These are phyloP conservation scores for Talaromyces amestolkiae DNA, from an alignment of 2,329 filamentous ascomycete genomes.

Conservation along the genomic window DNA sequence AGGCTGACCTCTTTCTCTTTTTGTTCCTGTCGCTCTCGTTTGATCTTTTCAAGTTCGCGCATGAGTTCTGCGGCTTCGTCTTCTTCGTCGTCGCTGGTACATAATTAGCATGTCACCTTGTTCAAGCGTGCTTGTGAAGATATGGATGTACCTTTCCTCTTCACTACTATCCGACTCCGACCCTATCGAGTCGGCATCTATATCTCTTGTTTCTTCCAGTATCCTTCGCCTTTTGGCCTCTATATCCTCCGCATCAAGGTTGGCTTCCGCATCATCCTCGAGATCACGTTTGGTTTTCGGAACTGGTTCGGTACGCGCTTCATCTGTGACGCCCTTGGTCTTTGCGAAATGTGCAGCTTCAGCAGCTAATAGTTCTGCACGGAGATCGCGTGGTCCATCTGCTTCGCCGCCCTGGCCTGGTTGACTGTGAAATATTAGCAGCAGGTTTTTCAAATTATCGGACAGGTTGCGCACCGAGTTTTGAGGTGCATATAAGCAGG, in stretches of 20 bases:
- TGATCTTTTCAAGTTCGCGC: conserved; percentile 91
- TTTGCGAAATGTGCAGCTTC: conserved; percentile 87
- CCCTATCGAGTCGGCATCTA: conserved; percentile 76
- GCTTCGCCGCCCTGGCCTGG: conserved; percentile 85
- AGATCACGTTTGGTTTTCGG: conserved; percentile 63
- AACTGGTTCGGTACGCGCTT: conserved; percentile 39
- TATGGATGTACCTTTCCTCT: conserved; percentile 53
- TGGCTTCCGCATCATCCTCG: conserved; percentile 47
- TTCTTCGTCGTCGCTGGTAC: conserved; percentile 64
- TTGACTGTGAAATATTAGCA: conserved; percentile 52
- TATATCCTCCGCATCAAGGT: conserved; percentile 59
- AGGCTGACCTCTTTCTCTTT: conserved; percentile 65
- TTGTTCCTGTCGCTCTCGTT: conserved; percentile 77
- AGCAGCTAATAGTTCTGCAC: conserved; percentile 82
- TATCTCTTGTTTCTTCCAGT: conserved; percentile 80
- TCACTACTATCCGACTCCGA: conserved; percentile 60
- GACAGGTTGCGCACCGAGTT: conserved; percentile 57
- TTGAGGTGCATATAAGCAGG: conserved; percentile 94
- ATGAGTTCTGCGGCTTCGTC: conserved; percentile 87
- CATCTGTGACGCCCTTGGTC: conserved; percentile 63
- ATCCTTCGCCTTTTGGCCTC: conserved; percentile 83
- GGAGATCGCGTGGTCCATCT: conserved; percentile 73
- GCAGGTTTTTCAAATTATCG: not conserved
- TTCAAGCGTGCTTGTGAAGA: not conserved
- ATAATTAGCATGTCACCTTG: conserved; percentile 26